Base-by-base conservation (phyloP, 805 yeast species). In the Saturnispora dispora region DNA sequence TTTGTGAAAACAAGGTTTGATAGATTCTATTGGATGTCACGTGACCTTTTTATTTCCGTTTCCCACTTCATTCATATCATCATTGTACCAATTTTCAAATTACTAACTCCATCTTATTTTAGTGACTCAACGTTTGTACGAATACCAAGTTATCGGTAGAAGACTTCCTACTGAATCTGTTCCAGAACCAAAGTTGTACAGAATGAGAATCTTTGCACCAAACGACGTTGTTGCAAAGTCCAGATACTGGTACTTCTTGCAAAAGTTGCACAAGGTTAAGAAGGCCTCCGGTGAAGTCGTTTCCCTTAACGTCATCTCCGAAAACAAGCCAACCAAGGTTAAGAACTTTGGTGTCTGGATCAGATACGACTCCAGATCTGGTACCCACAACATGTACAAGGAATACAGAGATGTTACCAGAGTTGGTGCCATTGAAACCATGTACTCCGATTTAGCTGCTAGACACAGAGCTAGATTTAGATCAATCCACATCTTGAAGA, bases 311-410 rank as follows among this genome's bases (percentile, higher is more conserved):
- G 76, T 77, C 71, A 87, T 93, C 74, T 71, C 84, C 72, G 99
- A 93, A 82, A 78, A 89, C 73, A 87, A 82, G 82, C 98, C 99
- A 78, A 88, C 96, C 78, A 90, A 88, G 83, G 98, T 93, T 72
- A 93, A 93, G 90, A 93, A 90, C 88, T 93, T 90, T 74, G 99
- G 97, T 82, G 76, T 93, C 81, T 93, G 99, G 99, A 86, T 93
- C 75, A 90, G 99, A 83, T 93, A 93, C 87, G 99, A 93, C 75
- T 93, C 99, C 63, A 95, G 99, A 86, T 93, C 99, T 65, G 99
- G 99, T 81, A 90, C 96, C 71, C 99, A 93, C 95, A 93, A 93
- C 95, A 93, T 93, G 97, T 93, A 93, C 96, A 93, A 93, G 84
- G 99, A 93, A 82, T 88, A 88, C 93, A 89, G 99, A 79, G 99